Conservation (phyloP, 139 green algal species). For the Chlorella vulgaris region DNA sequence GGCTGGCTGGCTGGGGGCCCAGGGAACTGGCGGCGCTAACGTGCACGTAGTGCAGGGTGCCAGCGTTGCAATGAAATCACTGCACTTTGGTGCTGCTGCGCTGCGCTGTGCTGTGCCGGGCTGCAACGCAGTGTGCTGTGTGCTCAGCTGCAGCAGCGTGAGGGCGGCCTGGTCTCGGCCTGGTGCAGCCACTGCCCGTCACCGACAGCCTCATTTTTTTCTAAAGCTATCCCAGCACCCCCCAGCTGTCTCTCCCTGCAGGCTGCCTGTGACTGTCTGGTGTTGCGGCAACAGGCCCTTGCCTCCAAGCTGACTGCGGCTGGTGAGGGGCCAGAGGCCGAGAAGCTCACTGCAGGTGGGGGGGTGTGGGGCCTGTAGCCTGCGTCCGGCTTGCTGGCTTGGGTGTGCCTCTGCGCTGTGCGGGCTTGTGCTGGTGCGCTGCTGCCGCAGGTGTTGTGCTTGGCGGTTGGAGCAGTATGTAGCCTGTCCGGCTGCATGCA, state of each 20-base stretch:
- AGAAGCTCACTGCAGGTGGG: conserved; percentile 13
- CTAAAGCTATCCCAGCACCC: not conserved
- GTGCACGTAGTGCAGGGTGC: not conserved
- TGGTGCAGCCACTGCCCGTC: not conserved
- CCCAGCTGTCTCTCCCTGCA: not conserved
- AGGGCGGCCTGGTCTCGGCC: no score
- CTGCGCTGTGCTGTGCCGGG: no score
- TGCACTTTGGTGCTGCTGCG: no score
- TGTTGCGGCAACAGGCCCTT: conserved; percentile 4
- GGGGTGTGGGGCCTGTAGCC: not conserved
- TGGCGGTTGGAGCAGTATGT: not conserved
- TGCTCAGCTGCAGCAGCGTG: no score
- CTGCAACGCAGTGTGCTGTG: no score
- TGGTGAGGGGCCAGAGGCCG: not conserved
- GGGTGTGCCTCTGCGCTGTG: not conserved
- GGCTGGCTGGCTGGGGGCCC: not conserved
- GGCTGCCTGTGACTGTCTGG: conserved; percentile 33
- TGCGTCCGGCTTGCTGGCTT: not conserved
- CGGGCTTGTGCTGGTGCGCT: not conserved
- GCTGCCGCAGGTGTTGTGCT: not conserved
- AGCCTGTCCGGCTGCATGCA: not conserved
- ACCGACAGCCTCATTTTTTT: not conserved
- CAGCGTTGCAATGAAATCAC: no score
- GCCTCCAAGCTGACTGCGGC: not conserved
- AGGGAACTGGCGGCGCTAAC: not conserved